Evolutionary conservation across 2,329 filamentous ascomycete species (phyloP).

Genomic region (Venturia nashicola): DNA sequence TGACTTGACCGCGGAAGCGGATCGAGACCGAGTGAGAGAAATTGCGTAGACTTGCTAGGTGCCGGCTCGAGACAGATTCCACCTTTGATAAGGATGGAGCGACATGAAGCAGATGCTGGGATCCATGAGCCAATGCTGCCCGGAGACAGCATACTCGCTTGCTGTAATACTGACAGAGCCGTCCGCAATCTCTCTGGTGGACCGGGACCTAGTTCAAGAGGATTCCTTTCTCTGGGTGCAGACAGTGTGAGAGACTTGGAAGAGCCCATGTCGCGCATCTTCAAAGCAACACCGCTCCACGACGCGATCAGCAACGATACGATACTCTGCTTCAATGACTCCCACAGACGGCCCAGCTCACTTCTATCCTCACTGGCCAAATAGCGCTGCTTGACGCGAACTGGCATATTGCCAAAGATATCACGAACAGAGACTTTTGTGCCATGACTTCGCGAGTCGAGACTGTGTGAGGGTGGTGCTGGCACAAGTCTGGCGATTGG

Average conservation of each 20-base stretch:
- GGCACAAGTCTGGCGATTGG: conserved; percentile 53
- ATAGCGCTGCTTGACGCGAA: conserved; percentile 71
- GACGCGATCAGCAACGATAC: conserved; percentile 61
- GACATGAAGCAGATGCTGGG: conserved; percentile 52
- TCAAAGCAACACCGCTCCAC: conserved; percentile 43
- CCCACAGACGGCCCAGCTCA: conserved; percentile 53
- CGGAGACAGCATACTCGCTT: conserved; percentile 50
- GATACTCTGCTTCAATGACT: conserved; percentile 45
- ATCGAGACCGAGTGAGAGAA: conserved; percentile 64
- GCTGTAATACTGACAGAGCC: conserved; percentile 41
- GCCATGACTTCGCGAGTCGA: conserved; percentile 50
- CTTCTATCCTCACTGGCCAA: conserved; percentile 36
- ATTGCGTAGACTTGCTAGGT: conserved; percentile 63
- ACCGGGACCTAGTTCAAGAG: conserved; percentile 8
- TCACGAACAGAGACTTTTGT: conserved; percentile 67
- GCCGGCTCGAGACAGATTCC: conserved; percentile 59
- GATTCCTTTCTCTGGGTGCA: not conserved
- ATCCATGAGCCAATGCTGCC: conserved; percentile 52
- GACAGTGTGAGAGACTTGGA: conserved; percentile 22
- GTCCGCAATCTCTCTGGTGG: not conserved
- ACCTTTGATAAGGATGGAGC: conserved; percentile 51
- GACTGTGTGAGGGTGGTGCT: conserved; percentile 43
- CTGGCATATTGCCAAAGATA: conserved; percentile 82
- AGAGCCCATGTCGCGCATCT: conserved; percentile 41
- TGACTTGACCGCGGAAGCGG: conserved; percentile 49